These are phyloP conservation scores for Crotalaria pallida DNA, from an alignment of 306 rosid genomes.

Conservation along the genomic window DNA sequence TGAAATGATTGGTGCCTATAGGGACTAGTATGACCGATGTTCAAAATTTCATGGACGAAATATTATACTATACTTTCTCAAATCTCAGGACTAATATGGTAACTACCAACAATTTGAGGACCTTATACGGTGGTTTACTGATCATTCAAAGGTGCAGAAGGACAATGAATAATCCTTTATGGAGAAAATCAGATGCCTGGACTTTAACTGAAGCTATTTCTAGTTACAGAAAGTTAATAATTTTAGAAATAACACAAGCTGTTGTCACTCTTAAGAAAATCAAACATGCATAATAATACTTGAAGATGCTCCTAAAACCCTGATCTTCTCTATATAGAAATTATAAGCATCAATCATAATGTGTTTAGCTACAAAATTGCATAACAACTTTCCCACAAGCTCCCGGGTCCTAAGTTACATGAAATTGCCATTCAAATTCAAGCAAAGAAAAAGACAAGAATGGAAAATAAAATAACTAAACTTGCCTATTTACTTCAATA, in stretches of 20 bases:
- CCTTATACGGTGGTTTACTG: no score
- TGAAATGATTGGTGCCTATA: no score
- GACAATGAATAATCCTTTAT: not conserved
- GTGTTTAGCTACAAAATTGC: not conserved
- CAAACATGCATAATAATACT: not conserved
- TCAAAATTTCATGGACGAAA: no score
- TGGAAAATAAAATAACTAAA: no score
- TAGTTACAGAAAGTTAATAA: not conserved
- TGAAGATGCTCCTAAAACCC: not conserved
- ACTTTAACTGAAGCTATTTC: not conserved
- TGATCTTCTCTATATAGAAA: not conserved
- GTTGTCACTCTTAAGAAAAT: not conserved
- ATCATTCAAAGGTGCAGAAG: not conserved
- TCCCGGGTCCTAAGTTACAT: not conserved
- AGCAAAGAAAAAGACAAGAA: not conserved
- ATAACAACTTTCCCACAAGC: not conserved
- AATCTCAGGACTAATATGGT: no score
- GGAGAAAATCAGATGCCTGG: not conserved
- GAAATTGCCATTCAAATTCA: not conserved
- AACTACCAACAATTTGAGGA: no score
- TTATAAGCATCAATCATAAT: not conserved
- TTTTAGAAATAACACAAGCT: not conserved
- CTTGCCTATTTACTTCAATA: no score
- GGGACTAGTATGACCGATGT: no score
- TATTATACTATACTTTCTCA: no score